Base-by-base conservation (phyloP, 164 flowering plant genomes). In the Taxillus chinensis region DNA sequence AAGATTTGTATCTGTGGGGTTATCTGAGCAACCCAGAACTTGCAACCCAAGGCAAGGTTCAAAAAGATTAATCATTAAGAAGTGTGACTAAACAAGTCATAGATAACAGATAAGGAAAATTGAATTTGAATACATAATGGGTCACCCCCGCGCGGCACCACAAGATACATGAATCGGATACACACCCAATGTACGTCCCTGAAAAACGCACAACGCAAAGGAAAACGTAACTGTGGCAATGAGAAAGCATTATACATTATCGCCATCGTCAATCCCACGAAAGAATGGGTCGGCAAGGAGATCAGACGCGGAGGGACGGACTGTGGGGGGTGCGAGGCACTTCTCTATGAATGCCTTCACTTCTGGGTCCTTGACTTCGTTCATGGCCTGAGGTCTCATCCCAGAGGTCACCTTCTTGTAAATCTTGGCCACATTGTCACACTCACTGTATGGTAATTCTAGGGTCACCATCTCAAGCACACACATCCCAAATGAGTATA, bases 401-500 rank as follows among this genome's bases (percentile, higher is more conserved):
- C 96, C 96, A 3, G 78, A 51, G 7, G 74, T 73, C 39, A 89
- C 93, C 75, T 83, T 86, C 74, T 77, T 83, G 82, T 83, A 89
- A 37, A 86, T 85, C 65, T 83, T 83, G 2, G 78, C 87, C 1
- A 83, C 68, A 56, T 50, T 82, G 55, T 85, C 84, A 61, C 92
- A 89, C 62, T 89, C 96, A 11, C 81, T 79, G 69, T 89, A 85
- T 3, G 90, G 92, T 42, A 86, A 73, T 63, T 86, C 87, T 49
- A 77, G 57, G 15, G 96, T 89, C 59, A 86, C 86, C 87, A 86
- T 69, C 75, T 89, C 96, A 8, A 89, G 68, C 48, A 86, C 62
- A 43, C 86, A 83, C 85, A 89, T 77, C 3, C 96, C 92, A 15
- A 82, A 86, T 4, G 93, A 82, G 71, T 89, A 89, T 39, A 86